Percentiles rank a stretch among this genome's conserved stretches.
Evolutionary conservation across 257 asterid species (phyloP).

Genomic region (Striga asiatica): DNA sequence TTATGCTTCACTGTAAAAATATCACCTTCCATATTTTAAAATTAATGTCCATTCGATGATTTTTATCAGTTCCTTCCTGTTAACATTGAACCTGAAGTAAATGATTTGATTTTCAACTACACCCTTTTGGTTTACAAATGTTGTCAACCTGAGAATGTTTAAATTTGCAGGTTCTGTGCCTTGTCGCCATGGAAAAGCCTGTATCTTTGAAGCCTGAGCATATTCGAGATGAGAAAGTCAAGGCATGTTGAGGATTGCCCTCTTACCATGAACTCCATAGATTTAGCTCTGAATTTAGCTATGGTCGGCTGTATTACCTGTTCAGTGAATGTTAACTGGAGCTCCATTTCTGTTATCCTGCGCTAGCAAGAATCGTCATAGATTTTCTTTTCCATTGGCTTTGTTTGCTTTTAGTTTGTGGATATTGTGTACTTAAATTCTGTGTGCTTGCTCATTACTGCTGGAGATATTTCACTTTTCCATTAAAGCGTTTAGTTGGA

Average conservation of each 20-base stretch:
- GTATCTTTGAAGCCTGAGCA: conserved; percentile 74
- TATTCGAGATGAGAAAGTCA: conserved; percentile 90
- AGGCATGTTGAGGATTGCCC: conserved; percentile 32
- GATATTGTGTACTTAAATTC: not conserved
- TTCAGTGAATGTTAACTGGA: too few relatives aligned
- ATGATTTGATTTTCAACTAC: not conserved
- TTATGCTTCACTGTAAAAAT: not conserved
- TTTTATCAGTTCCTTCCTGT: not conserved
- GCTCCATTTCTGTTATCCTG: too few relatives aligned
- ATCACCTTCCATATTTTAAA: not conserved
- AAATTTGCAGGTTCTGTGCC: conserved; percentile 69
- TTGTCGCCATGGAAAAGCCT: conserved; percentile 94
- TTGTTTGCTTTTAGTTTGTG: too few relatives aligned
- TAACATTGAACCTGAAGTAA: not conserved
- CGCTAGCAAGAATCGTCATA: too few relatives aligned
- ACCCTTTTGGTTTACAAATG: not conserved
- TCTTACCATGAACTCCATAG: not conserved
- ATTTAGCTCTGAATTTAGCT: not conserved
- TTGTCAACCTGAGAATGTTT: not conserved
- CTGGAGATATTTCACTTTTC: not conserved
- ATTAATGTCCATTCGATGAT: not conserved
- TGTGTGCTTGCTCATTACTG: not conserved
- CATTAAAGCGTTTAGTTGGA: conserved; percentile 17
- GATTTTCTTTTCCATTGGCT: conserved; percentile 9
- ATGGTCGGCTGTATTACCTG: not conserved